Conservation (phyloP, 345 rosid species). For the Populus tremula region DNA sequence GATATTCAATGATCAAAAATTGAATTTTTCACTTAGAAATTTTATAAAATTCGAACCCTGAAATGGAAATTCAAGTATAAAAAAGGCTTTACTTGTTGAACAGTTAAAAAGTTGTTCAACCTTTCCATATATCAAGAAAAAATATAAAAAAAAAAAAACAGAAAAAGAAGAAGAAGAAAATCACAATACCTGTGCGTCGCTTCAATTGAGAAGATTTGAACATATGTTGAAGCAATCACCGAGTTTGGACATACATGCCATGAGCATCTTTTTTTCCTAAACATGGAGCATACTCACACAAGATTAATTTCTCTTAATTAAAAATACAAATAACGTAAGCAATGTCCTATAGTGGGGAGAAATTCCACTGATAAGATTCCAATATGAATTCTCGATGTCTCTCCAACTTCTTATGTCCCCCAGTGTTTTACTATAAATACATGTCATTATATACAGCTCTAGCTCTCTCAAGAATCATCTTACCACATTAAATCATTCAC, state of each 20-base stretch:
- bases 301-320: background rate
- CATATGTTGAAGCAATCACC: background rate
- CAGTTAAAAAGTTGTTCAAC: too few relatives aligned
- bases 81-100: too few relatives aligned
- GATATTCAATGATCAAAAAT: too few relatives aligned
- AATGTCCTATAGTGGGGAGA: conserved; percentile 44
- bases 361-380: conserved; percentile 47
- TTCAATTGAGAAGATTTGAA: too few relatives aligned
- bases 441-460: background rate
- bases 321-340: conserved; percentile 12
- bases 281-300: background rate
- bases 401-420: background rate
- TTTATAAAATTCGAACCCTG: too few relatives aligned
- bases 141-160: too few relatives aligned
- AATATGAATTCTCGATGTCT: background rate
- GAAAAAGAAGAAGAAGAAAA: too few relatives aligned
- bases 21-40: too few relatives aligned
- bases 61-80: too few relatives aligned
- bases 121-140: too few relatives aligned
- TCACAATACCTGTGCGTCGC: too few relatives aligned
- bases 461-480: background rate
- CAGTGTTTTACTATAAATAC: background rate
- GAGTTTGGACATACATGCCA: background rate
- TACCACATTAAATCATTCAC: background rate
- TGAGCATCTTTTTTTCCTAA: background rate